Conservation (phyloP, 306 rosid genomes). For the Gynostemma pentaphyllum region DNA sequence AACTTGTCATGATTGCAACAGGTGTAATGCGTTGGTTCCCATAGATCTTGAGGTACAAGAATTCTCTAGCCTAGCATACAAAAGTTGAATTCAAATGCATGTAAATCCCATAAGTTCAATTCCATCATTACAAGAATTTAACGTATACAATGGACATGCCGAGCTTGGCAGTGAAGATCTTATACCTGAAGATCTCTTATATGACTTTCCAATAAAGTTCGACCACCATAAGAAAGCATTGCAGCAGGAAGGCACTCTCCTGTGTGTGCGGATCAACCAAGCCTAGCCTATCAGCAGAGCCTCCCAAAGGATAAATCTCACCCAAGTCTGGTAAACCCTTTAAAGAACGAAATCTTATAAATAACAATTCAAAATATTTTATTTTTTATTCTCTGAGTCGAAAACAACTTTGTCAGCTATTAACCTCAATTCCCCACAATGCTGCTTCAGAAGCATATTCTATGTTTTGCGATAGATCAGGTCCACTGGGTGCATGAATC, state of each 20-base stretch:
- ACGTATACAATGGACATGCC: too few species aligned
- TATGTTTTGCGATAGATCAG: constrained; percentile 60
- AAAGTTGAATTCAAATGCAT: constrained; percentile 9
- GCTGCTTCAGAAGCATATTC: constrained; percentile 95
- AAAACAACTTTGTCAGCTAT: constrained; percentile 13
- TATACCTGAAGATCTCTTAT: constrained; percentile 98
- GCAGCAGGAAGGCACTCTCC: constrained; percentile 99
- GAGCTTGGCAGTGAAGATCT: constrained; percentile 19
- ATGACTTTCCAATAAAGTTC: constrained; percentile 93
- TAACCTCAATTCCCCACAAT: constrained; percentile 96
- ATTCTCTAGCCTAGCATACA: constrained; percentile 79
- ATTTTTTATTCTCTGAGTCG: constrained; percentile 1
- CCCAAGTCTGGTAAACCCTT: constrained; percentile 97
- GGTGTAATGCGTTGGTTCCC: constrained; percentile 86
- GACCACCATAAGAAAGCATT: constrained; percentile 88
- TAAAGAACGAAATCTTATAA: constrained; percentile 35
- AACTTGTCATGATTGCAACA: constrained; percentile 94
- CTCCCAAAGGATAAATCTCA: constrained; percentile 98
- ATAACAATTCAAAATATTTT: constrained; percentile 15
- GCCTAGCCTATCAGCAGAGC: constrained; percentile 93
- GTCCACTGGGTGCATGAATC: constrained; percentile 66
- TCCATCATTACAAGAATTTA: too few species aligned
- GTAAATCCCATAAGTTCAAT: not conserved
- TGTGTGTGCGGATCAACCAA: constrained; percentile 69
- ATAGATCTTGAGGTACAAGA: constrained; percentile 79